A percentile compares a stretch with the other conserved stretches of the same genome.
Evolutionary conservation across 1,284 basidiomycete genomes (phyloP).

Genomic region (Chondrostereum purpureum): DNA sequence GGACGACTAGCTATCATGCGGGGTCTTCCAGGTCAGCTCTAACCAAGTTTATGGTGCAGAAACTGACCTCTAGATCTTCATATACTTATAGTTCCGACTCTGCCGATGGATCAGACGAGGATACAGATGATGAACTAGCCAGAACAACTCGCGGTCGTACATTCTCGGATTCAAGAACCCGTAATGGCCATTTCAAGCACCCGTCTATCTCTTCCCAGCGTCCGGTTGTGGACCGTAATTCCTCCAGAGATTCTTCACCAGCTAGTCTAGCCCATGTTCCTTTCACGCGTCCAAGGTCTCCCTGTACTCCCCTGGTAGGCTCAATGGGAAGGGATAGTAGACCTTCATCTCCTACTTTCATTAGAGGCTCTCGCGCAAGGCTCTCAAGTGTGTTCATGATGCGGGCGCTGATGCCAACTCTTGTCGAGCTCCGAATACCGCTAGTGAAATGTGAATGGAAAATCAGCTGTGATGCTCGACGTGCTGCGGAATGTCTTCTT

Average conservation of each 20-base stretch:
- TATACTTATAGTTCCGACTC: conserved; percentile 38
- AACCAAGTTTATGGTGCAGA: conserved; percentile 14
- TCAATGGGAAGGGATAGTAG: conserved; percentile 10
- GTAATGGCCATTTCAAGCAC: background rate
- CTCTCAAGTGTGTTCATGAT: conserved; percentile 7
- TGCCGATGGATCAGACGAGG: conserved; percentile 40
- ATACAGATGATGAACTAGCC: conserved; percentile 38
- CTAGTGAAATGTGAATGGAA: conserved; percentile 30
- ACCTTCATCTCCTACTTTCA: conserved; percentile 25
- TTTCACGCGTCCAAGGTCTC: conserved; percentile 58
- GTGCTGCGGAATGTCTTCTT: conserved; percentile 48
- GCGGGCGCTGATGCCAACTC: conserved; percentile 35
- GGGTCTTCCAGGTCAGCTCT: conserved; percentile 58
- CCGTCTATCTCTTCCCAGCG: conserved; percentile 1
- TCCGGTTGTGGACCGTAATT: conserved; percentile 10
- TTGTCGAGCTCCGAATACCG: conserved; percentile 35
- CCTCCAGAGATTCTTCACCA: conserved; percentile 28
- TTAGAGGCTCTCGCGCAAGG: conserved; percentile 22
- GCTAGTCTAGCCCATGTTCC: conserved; percentile 20
- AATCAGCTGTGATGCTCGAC: conserved; percentile 49
- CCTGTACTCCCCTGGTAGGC: conserved; percentile 27
- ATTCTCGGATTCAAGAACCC: conserved; percentile 1
- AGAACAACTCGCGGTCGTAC: conserved; percentile 3
- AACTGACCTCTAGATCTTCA: background rate
- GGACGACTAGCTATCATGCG: conserved; percentile 82